phyloP scores from a whole-genome alignment of 441 rosid species.

The Croton laevigatus region DNA sequence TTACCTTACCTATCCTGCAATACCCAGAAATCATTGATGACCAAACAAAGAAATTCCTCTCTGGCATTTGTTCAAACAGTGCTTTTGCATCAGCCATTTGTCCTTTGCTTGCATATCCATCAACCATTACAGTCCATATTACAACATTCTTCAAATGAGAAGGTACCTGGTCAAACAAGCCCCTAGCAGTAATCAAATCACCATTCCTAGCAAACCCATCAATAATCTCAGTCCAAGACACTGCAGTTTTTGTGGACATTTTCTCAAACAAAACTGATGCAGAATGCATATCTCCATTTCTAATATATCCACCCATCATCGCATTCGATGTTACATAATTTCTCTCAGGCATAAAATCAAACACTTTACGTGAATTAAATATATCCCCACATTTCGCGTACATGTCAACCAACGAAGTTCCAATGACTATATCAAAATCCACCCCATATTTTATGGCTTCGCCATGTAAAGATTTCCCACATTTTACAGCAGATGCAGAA shows the following conservation, averaged over 20 bases:
- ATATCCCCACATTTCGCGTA: constrained; percentile 36
- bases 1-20: constrained; percentile 34
- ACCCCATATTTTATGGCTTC: constrained; percentile 51
- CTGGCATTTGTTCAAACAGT: constrained; percentile 39
- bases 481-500: constrained; percentile 24
- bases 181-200: constrained; percentile 35
- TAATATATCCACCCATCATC: constrained; percentile 53
- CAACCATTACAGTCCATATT: constrained; percentile 52
- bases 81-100: constrained; percentile 38
- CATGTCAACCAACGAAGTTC: constrained; percentile 51
- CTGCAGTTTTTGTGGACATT: constrained; percentile 33
- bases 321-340: constrained; percentile 66
- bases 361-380: constrained; percentile 41
- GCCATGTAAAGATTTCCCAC: constrained; percentile 44
- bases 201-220: constrained; percentile 39
- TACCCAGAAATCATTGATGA: constrained; percentile 50
- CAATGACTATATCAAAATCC: constrained; percentile 38
- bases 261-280: constrained; percentile 43
- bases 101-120: constrained; percentile 41
- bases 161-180: constrained; percentile 35
- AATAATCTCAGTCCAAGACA: constrained; percentile 48
- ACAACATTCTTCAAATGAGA: constrained; percentile 39
- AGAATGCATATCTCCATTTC: constrained; percentile 34
- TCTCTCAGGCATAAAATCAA: constrained; percentile 53
- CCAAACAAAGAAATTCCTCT: constrained; percentile 44